These are phyloP conservation scores for Silene conica DNA, from an alignment of 148 eudicot genomes.

Conservation along the genomic window DNA sequence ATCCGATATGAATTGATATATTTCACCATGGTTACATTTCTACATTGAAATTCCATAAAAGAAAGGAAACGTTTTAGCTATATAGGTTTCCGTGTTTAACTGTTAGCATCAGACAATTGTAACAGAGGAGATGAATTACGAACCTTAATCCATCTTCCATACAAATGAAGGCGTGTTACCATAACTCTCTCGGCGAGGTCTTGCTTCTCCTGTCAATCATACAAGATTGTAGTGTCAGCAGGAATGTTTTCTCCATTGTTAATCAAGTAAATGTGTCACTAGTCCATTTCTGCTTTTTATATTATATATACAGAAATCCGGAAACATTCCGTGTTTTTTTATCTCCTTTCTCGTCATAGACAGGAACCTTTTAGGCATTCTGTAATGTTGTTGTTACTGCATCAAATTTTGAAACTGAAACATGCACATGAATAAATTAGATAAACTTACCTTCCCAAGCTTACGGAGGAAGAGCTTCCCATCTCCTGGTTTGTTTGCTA, in stretches of 20 bases:
- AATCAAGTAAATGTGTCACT: too few species aligned
- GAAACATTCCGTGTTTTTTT: neutral
- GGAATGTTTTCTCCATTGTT: neutral
- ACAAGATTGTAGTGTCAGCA: neutral
- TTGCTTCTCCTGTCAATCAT: slow-evolving; percentile 58
- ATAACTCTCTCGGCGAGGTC: slow-evolving; percentile 93
- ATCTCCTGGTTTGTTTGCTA: slow-evolving; percentile 61
- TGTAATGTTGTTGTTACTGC: too few species aligned
- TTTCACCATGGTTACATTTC: slow-evolving; percentile 86
- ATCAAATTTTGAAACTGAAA: too few species aligned
- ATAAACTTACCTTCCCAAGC: slow-evolving; percentile 59
- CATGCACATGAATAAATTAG: neutral
- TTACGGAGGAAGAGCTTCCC: slow-evolving; percentile 74
- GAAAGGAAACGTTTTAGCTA: neutral
- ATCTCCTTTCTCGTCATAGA: too few species aligned
- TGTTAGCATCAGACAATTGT: neutral
- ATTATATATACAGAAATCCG: neutral
- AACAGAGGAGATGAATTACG: neutral
- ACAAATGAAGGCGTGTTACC: slow-evolving; percentile 89
- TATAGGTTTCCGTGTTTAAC: neutral
- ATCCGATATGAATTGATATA: slow-evolving; percentile 73
- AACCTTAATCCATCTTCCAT: slow-evolving; percentile 95
- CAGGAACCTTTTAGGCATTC: too few species aligned
- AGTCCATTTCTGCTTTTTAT: too few species aligned
- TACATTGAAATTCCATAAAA: slow-evolving; percentile 15